Percentiles rank a stretch among this genome's conserved stretches.
Conservation (phyloP, 768 basidiomycete species). For the Lyophyllum atratum region DNA sequence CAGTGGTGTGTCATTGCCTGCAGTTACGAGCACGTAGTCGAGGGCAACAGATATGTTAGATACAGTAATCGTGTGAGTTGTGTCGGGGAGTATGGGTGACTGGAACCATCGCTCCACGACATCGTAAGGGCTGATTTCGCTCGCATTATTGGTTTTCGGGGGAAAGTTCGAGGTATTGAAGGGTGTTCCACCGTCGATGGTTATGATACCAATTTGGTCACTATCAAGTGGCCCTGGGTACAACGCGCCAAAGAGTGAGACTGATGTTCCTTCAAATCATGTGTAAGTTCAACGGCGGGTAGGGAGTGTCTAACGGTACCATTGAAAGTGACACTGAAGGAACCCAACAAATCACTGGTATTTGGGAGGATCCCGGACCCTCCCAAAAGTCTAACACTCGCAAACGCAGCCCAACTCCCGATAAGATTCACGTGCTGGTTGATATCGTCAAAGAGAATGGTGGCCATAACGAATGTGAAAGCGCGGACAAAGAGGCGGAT, state of each 20-base stretch:
- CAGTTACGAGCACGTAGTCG: conserved; percentile 2
- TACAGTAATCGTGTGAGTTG: background rate
- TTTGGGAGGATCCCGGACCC: background rate
- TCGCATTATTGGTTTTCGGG: no score
- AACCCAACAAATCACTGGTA: no score
- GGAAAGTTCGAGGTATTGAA: background rate
- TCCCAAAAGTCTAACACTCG: background rate
- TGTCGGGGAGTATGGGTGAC: background rate
- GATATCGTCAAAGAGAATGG: background rate
- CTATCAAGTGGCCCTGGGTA: background rate
- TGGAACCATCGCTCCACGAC: background rate
- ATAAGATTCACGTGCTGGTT: background rate
- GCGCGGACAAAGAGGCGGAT: no score
- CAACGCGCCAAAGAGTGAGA: background rate
- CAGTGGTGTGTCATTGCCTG: conserved; percentile 3
- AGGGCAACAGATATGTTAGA: background rate
- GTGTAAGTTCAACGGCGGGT: background rate
- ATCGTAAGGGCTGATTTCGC: background rate
- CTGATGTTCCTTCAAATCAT: background rate
- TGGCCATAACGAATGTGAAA: background rate
- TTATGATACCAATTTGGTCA: background rate
- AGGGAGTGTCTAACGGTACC: background rate
- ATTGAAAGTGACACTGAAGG: background rate
- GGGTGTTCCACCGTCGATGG: background rate
- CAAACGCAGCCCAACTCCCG: background rate